Base-by-base conservation (phyloP, 148 eudicot genomes). In the Tetragonia tetragonoides region DNA sequence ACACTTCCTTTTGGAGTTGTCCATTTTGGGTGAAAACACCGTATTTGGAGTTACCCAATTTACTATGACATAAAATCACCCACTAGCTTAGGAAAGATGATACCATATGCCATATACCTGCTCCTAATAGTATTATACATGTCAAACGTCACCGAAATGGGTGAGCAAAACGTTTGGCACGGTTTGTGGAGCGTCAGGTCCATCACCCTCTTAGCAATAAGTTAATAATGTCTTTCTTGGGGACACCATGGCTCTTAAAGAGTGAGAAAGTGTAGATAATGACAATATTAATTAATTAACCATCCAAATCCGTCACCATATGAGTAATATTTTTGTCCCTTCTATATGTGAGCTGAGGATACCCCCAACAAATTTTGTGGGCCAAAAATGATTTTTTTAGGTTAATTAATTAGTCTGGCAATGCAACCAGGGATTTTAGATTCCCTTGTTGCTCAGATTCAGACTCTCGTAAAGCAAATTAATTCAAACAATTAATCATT, bases 271-370 rank as follows among this genome's bases (percentile, higher is more conserved):
- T 46, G 49, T 46, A 46, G 49, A 46, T 46, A 46, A 0, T 46
- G 49, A 46, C 49, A 40, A 68, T 73, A 10, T 40, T 28, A 28
- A 0, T 28, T 28, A 28, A 28, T 28, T 28, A 28, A 61, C 46
- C 61, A 34, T 71, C 75, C 16, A 66, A 28, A 73, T 72, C 77
- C 24, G 77, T 77, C 73, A 79, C 77, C 82, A 74, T 77, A 64
- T 41, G 68, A 62, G 1, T 0, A 0, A 60, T 39, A 18, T 57
- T 12, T 9, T 73, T 73, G 34, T 23, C 10, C 14, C 14, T 11
- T 74, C 1, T n/a, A 67, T 8, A 17, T 28, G 1, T 28, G 34
- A n/a, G n/a, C n/a, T 28, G 34, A 28, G 34, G 5, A 67, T 41
- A 17, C 3, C 10, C 18, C 20, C 1, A 41, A 37, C 7, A 6